These are phyloP conservation scores for Tuctoria greenei DNA, from an alignment of 176 grass and related monocot species.

Conservation along the genomic window DNA sequence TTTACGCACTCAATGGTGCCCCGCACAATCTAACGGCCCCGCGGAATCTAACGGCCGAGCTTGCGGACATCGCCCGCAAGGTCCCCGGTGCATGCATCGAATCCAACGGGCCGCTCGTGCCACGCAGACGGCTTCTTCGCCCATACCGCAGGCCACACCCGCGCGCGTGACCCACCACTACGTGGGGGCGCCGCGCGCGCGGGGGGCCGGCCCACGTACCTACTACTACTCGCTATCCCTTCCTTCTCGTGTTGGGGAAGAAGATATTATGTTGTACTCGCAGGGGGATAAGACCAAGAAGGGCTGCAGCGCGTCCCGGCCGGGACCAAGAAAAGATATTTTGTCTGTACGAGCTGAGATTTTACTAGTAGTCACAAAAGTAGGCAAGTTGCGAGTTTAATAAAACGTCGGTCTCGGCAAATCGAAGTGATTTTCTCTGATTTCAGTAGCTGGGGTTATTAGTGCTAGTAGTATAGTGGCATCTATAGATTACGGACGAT, in stretches of 20 bases:
- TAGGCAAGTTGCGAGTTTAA: neutral
- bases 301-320: neutral
- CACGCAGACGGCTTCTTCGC: neutral
- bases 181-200: neutral
- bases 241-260: neutral
- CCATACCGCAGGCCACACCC: constrained; percentile 24
- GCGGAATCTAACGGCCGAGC: neutral
- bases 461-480: too few species aligned
- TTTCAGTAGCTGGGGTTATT: neutral
- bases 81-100: neutral
- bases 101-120: neutral
- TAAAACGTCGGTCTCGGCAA: neutral
- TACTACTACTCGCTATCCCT: neutral
- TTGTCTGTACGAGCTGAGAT: neutral
- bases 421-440: neutral
- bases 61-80: neutral
- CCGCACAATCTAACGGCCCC: neutral
- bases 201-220: neutral
- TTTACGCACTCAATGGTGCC: neutral
- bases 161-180: neutral
- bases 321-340: neutral
- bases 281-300: neutral
- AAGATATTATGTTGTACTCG: too few species aligned
- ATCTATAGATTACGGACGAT: too few species aligned
- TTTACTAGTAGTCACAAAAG: neutral